These are phyloP conservation scores for Alectoria sarmentosa DNA, from an alignment of 495 filamentous ascomycete genomes.

Conservation along the genomic window DNA sequence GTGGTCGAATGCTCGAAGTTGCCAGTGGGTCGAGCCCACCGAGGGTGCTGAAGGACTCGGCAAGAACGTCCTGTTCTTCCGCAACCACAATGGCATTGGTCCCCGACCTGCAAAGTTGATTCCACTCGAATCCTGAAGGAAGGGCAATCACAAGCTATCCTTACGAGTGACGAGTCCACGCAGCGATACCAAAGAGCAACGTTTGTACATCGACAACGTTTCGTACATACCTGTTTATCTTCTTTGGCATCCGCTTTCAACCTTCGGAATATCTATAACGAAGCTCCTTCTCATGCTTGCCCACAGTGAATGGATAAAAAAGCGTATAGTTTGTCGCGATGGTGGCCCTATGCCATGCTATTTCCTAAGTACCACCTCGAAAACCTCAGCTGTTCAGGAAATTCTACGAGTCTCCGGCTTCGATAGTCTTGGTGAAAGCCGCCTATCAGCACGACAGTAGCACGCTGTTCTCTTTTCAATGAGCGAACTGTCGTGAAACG, in stretches of 20 bases:
- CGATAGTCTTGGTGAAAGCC: background rate
- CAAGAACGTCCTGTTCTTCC: conserved; percentile 49
- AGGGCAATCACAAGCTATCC: background rate
- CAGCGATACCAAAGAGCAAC: background rate
- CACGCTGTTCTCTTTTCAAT: background rate
- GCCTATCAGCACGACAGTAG: background rate
- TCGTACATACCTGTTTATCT: background rate
- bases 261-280: background rate
- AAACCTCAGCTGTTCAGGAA: background rate
- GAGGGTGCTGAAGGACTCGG: conserved; percentile 53
- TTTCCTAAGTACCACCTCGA: background rate
- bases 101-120: conserved; percentile 49
- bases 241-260: conserved; percentile 1
- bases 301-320: background rate
- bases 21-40: conserved; percentile 56
- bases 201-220: background rate
- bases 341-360: background rate
- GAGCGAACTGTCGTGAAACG: background rate
- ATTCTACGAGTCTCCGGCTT: background rate
- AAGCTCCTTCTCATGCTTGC: background rate
- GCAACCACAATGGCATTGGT: conserved; percentile 67
- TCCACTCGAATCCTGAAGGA: conserved; percentile 10
- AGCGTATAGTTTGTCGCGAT: too few relatives aligned
- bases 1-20: conserved; percentile 43
- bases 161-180: conserved; percentile 10